Evolutionary conservation across 306 rosid genomes (phyloP).

Genomic region (Alnus glutinosa): DNA sequence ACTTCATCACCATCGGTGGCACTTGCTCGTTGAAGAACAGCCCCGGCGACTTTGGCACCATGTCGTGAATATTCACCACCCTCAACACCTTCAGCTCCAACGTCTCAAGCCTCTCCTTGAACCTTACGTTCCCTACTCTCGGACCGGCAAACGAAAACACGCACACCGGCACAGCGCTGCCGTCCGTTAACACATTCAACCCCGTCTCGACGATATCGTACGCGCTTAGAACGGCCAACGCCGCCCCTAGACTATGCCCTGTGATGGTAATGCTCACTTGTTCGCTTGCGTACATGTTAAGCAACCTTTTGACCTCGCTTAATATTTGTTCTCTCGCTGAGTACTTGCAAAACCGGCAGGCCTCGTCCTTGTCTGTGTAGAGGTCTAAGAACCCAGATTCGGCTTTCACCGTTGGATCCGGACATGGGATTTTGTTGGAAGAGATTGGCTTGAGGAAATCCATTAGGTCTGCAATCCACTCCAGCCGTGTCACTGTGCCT

Average conservation of each 20-base stretch:
- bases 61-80: slow-evolving; percentile 63
- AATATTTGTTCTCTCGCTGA: slow-evolving; percentile 80
- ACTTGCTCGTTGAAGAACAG: slow-evolving; percentile 53
- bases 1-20: slow-evolving; percentile 50
- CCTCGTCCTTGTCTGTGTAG: slow-evolving; percentile 61
- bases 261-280: slow-evolving; percentile 73
- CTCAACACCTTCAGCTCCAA: slow-evolving; percentile 73
- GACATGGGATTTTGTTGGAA: slow-evolving; percentile 45
- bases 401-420: slow-evolving; percentile 54
- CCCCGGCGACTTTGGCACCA: slow-evolving; percentile 74
- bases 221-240: slow-evolving; percentile 67
- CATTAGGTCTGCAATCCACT: slow-evolving; percentile 71
- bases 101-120: slow-evolving; percentile 61
- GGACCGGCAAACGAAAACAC: slow-evolving; percentile 83
- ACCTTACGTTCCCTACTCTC: slow-evolving; percentile 74
- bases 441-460: slow-evolving; percentile 59
- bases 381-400: slow-evolving; percentile 83
- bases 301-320: slow-evolving; percentile 50
- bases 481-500: slow-evolving; percentile 73
- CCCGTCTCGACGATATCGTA: slow-evolving; percentile 74
- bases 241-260: slow-evolving; percentile 81
- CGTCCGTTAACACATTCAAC: slow-evolving; percentile 35
- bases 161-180: slow-evolving; percentile 45
- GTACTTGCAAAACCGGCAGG: slow-evolving; percentile 51
- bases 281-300: slow-evolving; percentile 47